Evolutionary conservation across 2,329 filamentous ascomycete genomes (phyloP), one percentile per base, ranked within the genome.

Genomic region (Blastomyces parvus): DNA sequence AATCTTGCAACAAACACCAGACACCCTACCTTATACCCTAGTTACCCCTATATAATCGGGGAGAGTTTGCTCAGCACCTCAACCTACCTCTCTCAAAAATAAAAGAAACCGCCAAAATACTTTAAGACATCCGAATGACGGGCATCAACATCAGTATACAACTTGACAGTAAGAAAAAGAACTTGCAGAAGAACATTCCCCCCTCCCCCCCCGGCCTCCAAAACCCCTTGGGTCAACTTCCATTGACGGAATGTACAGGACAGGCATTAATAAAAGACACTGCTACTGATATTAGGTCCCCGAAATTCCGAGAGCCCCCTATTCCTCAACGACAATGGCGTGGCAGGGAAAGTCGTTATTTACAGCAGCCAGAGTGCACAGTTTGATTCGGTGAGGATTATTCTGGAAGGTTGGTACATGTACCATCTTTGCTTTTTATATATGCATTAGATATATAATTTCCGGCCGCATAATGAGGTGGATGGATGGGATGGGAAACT

Each of bases 371-470:
- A 46, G 3, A 33, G 19, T 6, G 57, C 22, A 8, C 55, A 46
- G 36, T 60, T 60, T 42, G 58, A 60, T 38, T 63, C 57, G 19
- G 56, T 63, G 57, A 60, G 42, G 30, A 52, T 63, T 42, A 60
- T 59, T 6, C 50, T 63, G 11, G 57, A 60, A 27, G 62, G 62
- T 63, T 14, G 17, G 62, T 44, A n/a, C n/a, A n/a, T n/a, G n/a
- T n/a, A n/a, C n/a, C n/a, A n/a, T 46, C 30, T 33, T 6, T 33
- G 4, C 5, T 33, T 30, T 30, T 4, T n/a, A n/a, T n/a, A n/a
- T n/a, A n/a, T n/a, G n/a, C n/a, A n/a, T n/a, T n/a, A n/a, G n/a
- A n/a, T n/a, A n/a, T n/a, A n/a, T n/a, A n/a, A n/a, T 52, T 27
- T 60, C 22, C 3, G 7, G 38, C 3, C 13, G 36, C 25, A 11